phyloP scores from a whole-genome alignment of 2,329 filamentous ascomycete species.

The Xylariales sp. region DNA sequence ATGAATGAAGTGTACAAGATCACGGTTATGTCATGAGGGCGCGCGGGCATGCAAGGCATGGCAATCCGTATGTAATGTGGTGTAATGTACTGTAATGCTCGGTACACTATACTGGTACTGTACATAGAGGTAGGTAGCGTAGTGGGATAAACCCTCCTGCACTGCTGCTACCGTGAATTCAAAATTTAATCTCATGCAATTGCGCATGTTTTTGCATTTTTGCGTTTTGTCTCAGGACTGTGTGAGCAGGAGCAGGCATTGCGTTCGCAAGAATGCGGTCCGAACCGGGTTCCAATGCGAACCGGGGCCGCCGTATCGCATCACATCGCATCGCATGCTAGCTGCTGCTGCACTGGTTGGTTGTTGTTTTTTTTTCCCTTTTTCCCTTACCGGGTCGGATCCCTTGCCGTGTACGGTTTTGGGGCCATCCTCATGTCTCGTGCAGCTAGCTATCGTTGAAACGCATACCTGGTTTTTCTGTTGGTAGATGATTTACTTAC shows the following conservation, averaged over 20 bases:
- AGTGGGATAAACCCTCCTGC: too few species aligned
- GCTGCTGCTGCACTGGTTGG: neutral
- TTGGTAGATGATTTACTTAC: neutral
- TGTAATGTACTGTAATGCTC: conserved; percentile 5
- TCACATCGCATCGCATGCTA: too few species aligned
- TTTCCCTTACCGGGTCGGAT: too few species aligned
- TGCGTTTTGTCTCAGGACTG: conserved; percentile 20
- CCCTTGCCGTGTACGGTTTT: too few species aligned
- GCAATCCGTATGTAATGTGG: conserved; percentile 10
- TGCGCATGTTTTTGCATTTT: neutral
- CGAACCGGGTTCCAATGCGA: conserved; percentile 22
- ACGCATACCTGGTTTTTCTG: neutral
- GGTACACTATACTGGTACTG: too few species aligned
- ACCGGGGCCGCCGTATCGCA: neutral
- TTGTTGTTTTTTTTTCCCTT: neutral
- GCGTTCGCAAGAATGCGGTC: conserved; percentile 26
- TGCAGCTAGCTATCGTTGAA: neutral
- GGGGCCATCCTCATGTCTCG: neutral
- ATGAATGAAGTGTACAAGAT: conserved; percentile 7
- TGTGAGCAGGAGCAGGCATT: conserved; percentile 15
- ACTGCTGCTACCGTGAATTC: too few species aligned
- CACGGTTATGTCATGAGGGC: conserved; percentile 15
- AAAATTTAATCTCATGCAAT: conserved; percentile 15
- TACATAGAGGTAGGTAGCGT: too few species aligned
- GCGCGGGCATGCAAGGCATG: conserved; percentile 9